Percentiles rank a stretch among this genome's conserved stretches.
phyloP scores from a whole-genome alignment of 257 asterid species.

The Linaria vulgaris region DNA sequence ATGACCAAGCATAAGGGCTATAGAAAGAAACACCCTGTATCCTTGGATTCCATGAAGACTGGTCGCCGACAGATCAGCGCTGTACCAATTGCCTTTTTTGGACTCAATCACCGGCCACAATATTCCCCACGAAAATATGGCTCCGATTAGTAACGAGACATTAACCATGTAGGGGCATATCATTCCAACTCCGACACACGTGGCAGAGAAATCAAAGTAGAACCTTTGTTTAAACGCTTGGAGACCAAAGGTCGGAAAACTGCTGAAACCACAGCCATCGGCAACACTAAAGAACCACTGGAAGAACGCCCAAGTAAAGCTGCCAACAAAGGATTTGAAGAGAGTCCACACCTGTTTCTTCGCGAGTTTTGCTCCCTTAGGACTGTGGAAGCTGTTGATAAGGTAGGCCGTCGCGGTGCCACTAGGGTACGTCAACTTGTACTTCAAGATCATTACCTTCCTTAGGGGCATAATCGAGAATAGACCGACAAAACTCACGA shows the following conservation, averaged over 20 bases:
- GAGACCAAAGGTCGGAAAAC: too few species aligned
- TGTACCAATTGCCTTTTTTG: slow-evolving; percentile 19
- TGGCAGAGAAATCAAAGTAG: slow-evolving; percentile 21
- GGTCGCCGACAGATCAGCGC: neutral
- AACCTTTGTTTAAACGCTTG: slow-evolving; percentile 20
- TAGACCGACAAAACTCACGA: neutral
- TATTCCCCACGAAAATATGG: too few species aligned
- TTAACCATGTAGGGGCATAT: slow-evolving; percentile 20
- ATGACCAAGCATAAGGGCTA: slow-evolving; percentile 21
- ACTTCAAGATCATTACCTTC: slow-evolving; percentile 22
- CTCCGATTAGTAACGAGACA: slow-evolving; percentile 19
- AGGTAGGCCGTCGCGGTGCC: too few species aligned
- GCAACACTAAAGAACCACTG: neutral
- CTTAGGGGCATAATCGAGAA: neutral
- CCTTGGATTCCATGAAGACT: slow-evolving; percentile 11
- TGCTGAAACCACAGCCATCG: too few species aligned
- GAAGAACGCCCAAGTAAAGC: neutral
- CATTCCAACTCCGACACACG: slow-evolving; percentile 24
- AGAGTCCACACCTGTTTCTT: slow-evolving; percentile 11
- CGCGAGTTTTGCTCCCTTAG: slow-evolving; percentile 26
- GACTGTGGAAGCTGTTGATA: slow-evolving; percentile 29
- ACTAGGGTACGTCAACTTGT: slow-evolving; percentile 26
- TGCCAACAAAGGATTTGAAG: neutral
- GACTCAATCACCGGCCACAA: slow-evolving; percentile 11
- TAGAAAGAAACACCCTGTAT: slow-evolving; percentile 24